phyloP scores from a whole-genome alignment of 2,329 filamentous ascomycete species.

The Xylaria arbuscula region DNA sequence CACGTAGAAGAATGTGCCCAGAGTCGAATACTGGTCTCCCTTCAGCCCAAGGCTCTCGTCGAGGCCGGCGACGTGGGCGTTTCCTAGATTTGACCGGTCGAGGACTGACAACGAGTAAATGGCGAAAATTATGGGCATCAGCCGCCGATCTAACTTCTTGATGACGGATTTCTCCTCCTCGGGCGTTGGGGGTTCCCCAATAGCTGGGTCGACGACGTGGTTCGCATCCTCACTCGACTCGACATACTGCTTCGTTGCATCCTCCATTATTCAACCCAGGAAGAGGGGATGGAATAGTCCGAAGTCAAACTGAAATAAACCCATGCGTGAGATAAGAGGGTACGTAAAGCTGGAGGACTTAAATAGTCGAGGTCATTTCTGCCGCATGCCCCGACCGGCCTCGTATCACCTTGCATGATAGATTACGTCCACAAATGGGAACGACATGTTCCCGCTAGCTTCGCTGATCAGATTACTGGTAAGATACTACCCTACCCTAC shows the following conservation, averaged over 20 bases:
- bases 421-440: background rate
- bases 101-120: constrained; percentile 51
- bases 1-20: constrained; percentile 48
- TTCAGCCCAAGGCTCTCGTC: constrained; percentile 45
- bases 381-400: background rate
- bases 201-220: background rate
- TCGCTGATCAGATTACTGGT: background rate
- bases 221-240: constrained; percentile 2
- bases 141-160: constrained; percentile 37
- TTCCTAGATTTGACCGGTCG: constrained; percentile 48
- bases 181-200: constrained; percentile 20
- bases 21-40: constrained; percentile 43
- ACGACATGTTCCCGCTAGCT: background rate
- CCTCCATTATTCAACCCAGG: constrained; percentile 9
- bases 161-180: constrained; percentile 34
- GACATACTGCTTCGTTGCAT: constrained; percentile 2
- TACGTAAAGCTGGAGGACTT: background rate
- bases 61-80: constrained; percentile 48
- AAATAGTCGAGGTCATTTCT: background rate
- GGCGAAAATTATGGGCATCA: constrained; percentile 43
- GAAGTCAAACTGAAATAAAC: background rate
- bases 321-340: background rate
- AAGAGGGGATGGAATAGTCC: background rate
- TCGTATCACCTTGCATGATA: background rate
- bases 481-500: constrained; percentile 3